These are phyloP conservation scores for Arabidopsis suecica DNA, from an alignment of 345 rosid species.

Conservation along the genomic window DNA sequence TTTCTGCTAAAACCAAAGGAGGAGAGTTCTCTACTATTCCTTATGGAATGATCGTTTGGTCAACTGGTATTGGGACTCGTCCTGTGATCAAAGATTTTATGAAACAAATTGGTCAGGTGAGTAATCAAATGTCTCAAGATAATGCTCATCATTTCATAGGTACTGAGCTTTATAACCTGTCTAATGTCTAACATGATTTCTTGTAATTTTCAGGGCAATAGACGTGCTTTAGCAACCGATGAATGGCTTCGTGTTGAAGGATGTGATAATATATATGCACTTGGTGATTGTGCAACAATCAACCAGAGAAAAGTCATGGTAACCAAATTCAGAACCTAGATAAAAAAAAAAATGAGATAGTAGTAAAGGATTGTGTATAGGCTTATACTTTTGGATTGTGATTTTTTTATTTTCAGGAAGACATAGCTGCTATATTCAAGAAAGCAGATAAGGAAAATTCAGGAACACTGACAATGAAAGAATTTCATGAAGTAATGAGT, in stretches of 20 bases:
- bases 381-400: not conserved
- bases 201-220: conserved; percentile 56
- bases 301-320: conserved; percentile 98
- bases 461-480: conserved; percentile 75
- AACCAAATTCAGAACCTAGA: conserved; percentile 12
- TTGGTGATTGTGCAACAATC: conserved; percentile 94
- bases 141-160: not conserved
- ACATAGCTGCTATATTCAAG: conserved; percentile 56
- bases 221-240: conserved; percentile 93
- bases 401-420: conserved; percentile 23
- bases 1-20: conserved; percentile 71
- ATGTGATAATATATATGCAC: conserved; percentile 67
- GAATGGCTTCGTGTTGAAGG: conserved; percentile 96
- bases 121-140: not conserved
- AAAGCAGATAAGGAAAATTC: conserved; percentile 92
- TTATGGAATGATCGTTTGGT: conserved; percentile 96
- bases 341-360: not conserved
- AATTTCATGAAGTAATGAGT: conserved; percentile 68
- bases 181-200: not conserved
- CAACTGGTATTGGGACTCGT: conserved; percentile 91
- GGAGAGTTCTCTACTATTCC: conserved; percentile 65
- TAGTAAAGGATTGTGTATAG: not conserved
- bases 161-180: not conserved
- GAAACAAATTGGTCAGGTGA: conserved; percentile 93
- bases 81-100: conserved; percentile 83